Conservation (phyloP, 257 asterid species). For the Cynanchum wilfordii region DNA sequence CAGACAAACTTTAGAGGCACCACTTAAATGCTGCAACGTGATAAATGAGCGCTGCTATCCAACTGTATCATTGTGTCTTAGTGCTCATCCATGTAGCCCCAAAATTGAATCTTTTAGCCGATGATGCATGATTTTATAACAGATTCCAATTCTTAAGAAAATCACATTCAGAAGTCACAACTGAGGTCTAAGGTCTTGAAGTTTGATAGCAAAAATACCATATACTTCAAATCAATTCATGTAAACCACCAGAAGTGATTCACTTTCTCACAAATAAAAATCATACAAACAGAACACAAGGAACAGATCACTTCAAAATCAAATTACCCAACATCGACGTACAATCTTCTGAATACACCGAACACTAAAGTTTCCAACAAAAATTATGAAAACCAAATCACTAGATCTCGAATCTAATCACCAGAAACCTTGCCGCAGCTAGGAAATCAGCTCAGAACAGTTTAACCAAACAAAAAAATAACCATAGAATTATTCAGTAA, state of each 20-base stretch:
- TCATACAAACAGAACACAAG: not conserved
- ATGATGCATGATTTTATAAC: not conserved
- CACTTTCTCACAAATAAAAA: not conserved
- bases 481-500: not conserved
- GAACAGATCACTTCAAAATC: not conserved
- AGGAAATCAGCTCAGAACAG: not conserved
- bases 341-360: not conserved
- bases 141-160: not conserved
- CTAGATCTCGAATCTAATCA: constrained; percentile 18
- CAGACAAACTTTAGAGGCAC: not conserved
- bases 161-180: not conserved
- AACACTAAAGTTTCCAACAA: not conserved
- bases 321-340: not conserved
- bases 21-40: not conserved
- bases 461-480: not conserved
- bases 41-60: not conserved
- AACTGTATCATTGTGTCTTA: not conserved
- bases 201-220: not conserved
- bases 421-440: not conserved
- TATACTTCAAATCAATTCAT: not conserved
- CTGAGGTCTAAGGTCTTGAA: not conserved
- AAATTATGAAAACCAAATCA: not conserved
- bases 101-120: constrained; percentile 4
- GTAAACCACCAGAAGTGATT: not conserved
- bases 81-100: not conserved